Base-by-base conservation (phyloP, 129 eudicot species). In the Apium graveolens region DNA sequence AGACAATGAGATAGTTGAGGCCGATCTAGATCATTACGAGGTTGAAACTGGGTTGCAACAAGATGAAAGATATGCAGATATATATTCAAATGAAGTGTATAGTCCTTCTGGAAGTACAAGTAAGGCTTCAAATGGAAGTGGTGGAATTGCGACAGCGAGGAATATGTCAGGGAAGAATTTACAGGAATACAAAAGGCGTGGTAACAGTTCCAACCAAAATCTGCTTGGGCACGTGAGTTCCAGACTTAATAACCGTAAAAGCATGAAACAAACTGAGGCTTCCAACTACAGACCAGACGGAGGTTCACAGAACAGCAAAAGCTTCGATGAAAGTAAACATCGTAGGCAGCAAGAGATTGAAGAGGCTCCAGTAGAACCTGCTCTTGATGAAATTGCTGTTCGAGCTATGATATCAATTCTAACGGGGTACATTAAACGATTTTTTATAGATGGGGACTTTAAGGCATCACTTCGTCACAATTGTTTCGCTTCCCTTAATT, bases 321-420 rank as follows among this genome's bases (percentile, higher is more conserved):
- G 76, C 37, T 81, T 76, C 46, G 78, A 81, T 73, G 88, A 84
- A 72, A 81, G 75, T 72, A 82, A 49, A 70, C 81, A 78, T 32
- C 86, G 63, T 62, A 86, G 81, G 84, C 83, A 83, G 31, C 83
- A 69, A 34, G 84, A 86, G 81, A 72, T 70, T 32, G 92, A 89
- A 17, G 83, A 39, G 75, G 74, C 85, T 69, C 79, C 76, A 49
- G 79, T 77, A 73, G 83, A 81, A 79, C 91, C 89, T 39, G 91
- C 97, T 71, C 94, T 92, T 74, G 97, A 92, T 81, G 97, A 92
- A 43, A 86, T 80, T 44, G 97, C 97, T 39, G 78, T 90, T 34
- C 85, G 82, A 83, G 97, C 97, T 43, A 42, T 92, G 80, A 83
- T 83, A 62, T 86, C 92, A 16, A 92, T 92, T 29, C 78, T 92